Evolutionary conservation across 2,329 filamentous ascomycete species (phyloP), one percentile per base, ranked within the genome.

Genomic region (Cladosporium sp.): DNA sequence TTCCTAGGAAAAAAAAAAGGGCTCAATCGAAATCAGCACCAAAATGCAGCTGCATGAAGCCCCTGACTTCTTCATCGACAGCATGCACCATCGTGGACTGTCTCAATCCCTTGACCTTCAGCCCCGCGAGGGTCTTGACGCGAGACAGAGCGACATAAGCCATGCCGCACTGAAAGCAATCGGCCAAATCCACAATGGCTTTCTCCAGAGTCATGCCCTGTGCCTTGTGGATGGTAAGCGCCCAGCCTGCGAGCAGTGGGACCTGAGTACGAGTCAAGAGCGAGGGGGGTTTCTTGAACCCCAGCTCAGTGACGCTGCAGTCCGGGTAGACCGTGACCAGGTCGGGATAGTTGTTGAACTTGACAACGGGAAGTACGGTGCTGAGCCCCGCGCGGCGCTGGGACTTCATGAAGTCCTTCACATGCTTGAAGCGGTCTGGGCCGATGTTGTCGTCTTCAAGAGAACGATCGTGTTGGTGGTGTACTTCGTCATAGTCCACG

Each of bases 131-230:
- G 9, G 74, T 76, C 15, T 74, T 75, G n/a, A 80, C 83, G 60
- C 83, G 71, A 19, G 80, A 83, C 15, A 86, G 73, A n/a, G 83
- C 83, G 7, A 87, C 85, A 57, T 88, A 87, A 0, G 80, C 78
- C 69, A 86, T 83, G 0, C 83, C 83, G 25, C 77, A 73, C 58
- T 81, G 80, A 62, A 86, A 87, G 0, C 76, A 76, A 4, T 69
- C 67, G 0, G 68, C 66, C 4, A 87, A 65, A 64, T 87, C 71
- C 1, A 87, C 81, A 1, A 79, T 74, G 1, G 83, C 83, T 3
- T 77, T 76, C 19, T 86, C 79, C 3, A 88, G 71, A 1, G 83
- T 86, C 75, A 86, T 81, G 3, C 84, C 83, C 70, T 87, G 82
- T 3, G 77, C 77, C 66, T 85, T 86, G 66, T 88, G 85, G 2